These are phyloP conservation scores for Arabis alpina DNA, from an alignment of 345 rosid genomes.

Conservation along the genomic window DNA sequence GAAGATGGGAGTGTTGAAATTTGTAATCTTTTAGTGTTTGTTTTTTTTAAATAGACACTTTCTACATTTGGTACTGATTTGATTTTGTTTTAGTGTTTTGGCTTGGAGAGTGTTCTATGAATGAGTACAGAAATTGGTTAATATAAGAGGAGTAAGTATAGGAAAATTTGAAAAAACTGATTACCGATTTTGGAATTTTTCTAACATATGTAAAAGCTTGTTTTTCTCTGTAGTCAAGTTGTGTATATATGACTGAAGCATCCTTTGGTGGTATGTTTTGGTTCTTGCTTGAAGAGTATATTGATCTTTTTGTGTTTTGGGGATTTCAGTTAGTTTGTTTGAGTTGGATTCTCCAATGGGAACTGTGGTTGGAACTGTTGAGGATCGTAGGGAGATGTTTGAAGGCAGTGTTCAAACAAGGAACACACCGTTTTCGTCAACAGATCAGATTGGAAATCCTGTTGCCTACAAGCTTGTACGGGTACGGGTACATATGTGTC, in stretches of 20 bases:
- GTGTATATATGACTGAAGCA: neutral
- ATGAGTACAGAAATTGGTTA: too few species aligned
- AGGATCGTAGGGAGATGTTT: slow-evolving; percentile 58
- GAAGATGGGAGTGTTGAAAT: neutral
- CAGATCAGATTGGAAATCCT: slow-evolving; percentile 61
- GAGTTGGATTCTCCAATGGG: slow-evolving; percentile 80
- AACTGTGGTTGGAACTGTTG: slow-evolving; percentile 77
- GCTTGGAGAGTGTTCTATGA: too few species aligned
- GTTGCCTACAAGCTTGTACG: slow-evolving; percentile 95
- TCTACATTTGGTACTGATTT: neutral
- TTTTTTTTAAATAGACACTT: slow-evolving; percentile 15
- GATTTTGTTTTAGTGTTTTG: too few species aligned
- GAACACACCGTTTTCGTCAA: slow-evolving; percentile 48
- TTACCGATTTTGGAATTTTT: neutral
- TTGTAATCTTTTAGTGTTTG: neutral
- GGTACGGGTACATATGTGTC: slow-evolving; percentile 48
- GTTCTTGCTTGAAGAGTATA: neutral
- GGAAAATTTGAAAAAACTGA: neutral
- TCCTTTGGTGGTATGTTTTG: neutral
- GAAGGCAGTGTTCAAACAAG: slow-evolving; percentile 49
- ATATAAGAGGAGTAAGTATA: neutral
- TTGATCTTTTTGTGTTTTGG: slow-evolving; percentile 20
- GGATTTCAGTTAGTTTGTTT: slow-evolving; percentile 61
- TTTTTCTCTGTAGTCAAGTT: neutral
- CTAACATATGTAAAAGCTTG: too few species aligned